These are phyloP conservation scores for Hanseniaspora thailandica DNA, from an alignment of 805 yeast genomes.

Conservation along the genomic window DNA sequence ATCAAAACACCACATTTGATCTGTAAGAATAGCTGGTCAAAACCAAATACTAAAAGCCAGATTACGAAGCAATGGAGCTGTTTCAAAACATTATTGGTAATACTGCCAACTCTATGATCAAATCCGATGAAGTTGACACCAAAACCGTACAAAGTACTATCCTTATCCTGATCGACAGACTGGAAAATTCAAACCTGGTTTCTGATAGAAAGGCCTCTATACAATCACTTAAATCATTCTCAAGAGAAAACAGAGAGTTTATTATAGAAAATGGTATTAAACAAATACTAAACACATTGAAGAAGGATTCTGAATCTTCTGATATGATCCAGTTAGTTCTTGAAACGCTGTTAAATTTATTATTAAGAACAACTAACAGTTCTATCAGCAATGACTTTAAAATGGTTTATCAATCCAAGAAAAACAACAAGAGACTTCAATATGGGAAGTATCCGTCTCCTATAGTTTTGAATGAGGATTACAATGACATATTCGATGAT, in stretches of 20 bases:
- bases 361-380: conserved; percentile 47
- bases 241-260: conserved; percentile 77
- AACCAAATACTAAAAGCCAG: neutral
- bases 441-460: conserved; percentile 77
- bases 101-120: neutral
- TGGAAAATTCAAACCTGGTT: conserved; percentile 67
- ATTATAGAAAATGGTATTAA: conserved; percentile 81
- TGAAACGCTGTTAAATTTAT: conserved; percentile 73
- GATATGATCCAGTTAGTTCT: conserved; percentile 66
- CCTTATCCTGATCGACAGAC: conserved; percentile 75
- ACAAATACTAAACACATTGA: conserved; percentile 55
- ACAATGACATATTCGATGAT: conserved; percentile 48
- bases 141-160: conserved; percentile 63
- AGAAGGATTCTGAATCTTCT: conserved; percentile 54
- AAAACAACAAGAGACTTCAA: conserved; percentile 53
- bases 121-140: neutral
- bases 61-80: neutral
- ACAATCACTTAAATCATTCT: conserved; percentile 74
- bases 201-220: conserved; percentile 88
- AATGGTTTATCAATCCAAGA: conserved; percentile 31
- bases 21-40: too few species aligned
- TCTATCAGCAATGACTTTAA: conserved; percentile 25
- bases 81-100: conserved; percentile 1
- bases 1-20: neutral
- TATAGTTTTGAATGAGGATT: conserved; percentile 41